These are phyloP conservation scores for Intubia oerlemansii DNA, from an alignment of 2,329 filamentous ascomycete genomes.

Conservation along the genomic window DNA sequence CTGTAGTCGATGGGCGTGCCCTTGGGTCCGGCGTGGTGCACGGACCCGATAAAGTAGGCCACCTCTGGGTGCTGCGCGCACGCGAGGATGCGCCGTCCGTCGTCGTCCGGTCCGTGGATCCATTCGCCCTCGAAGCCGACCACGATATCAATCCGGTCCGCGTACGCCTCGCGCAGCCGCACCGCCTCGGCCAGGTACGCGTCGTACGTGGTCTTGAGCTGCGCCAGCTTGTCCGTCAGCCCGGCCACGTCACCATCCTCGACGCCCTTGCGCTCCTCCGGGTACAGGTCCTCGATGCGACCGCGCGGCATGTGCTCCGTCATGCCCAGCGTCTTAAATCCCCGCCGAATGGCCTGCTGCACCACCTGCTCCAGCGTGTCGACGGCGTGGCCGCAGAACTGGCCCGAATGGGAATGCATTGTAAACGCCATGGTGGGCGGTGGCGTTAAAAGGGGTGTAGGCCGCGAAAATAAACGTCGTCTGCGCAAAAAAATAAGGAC, in stretches of 20 bases:
- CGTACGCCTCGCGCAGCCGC: slow-evolving; percentile 50
- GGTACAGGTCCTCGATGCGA: slow-evolving; percentile 58
- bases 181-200: slow-evolving; percentile 58
- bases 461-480: no score
- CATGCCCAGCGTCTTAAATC: slow-evolving; percentile 66
- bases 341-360: slow-evolving; percentile 52
- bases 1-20: slow-evolving; percentile 82
- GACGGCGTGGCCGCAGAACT: slow-evolving; percentile 88
- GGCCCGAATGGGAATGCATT: slow-evolving; percentile 92
- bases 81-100: slow-evolving; percentile 41
- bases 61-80: slow-evolving; percentile 27
- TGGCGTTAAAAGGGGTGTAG: no score
- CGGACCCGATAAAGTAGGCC: slow-evolving; percentile 73
- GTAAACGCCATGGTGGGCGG: slow-evolving; percentile 99
- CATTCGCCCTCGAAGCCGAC: slow-evolving; percentile 90
- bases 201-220: slow-evolving; percentile 32
- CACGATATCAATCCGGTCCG: slow-evolving; percentile 49
- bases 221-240: slow-evolving; percentile 23
- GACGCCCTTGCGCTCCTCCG: slow-evolving; percentile 53
- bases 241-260: slow-evolving; percentile 20
- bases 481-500: no score
- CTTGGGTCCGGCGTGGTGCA: slow-evolving; percentile 68
- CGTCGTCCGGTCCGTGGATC: slow-evolving; percentile 46
- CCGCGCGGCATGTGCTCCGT: slow-evolving; percentile 91
- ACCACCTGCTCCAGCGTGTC: slow-evolving; percentile 71